phyloP scores from a whole-genome alignment of 2,329 filamentous ascomycete genomes.

The Microcyclospora pomicola region DNA sequence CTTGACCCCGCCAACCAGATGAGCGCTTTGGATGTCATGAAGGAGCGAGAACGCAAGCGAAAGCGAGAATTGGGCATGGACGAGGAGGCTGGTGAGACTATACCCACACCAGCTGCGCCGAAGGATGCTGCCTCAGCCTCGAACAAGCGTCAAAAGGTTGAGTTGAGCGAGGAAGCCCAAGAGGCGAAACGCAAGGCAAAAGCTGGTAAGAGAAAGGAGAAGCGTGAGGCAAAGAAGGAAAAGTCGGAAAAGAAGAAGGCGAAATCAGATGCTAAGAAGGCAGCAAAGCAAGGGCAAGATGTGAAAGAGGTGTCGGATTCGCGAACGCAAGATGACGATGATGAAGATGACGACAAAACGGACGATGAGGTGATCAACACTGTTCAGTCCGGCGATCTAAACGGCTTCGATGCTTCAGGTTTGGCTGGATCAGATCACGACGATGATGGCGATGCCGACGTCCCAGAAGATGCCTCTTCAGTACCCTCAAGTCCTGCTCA shows the following conservation, averaged over 20 bases:
- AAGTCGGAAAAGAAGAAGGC: slow-evolving; percentile 26
- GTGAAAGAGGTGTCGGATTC: slow-evolving; percentile 9
- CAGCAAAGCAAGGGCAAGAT: slow-evolving; percentile 17
- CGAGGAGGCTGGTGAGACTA: slow-evolving; percentile 21
- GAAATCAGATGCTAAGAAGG: slow-evolving; percentile 27
- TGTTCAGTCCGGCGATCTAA: slow-evolving; percentile 12
- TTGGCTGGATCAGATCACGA: slow-evolving; percentile 9
- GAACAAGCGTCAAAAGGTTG: slow-evolving; percentile 31
- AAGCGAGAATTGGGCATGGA: slow-evolving; percentile 52
- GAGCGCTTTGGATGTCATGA: slow-evolving; percentile 85
- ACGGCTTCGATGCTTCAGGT: slow-evolving; percentile 19
- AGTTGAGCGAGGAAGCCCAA: slow-evolving; percentile 9
- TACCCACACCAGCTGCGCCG: slow-evolving; percentile 11
- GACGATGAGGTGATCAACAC: slow-evolving; percentile 9
- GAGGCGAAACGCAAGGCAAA: slow-evolving; percentile 22
- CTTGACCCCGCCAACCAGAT: slow-evolving; percentile 83
- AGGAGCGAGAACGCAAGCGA: slow-evolving; percentile 65
- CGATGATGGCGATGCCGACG: slow-evolving; percentile 15
- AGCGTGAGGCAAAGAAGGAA: slow-evolving; percentile 33
- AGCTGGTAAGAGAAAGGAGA: slow-evolving; percentile 30
- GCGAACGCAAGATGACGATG: slow-evolving; percentile 11
- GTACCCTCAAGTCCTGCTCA: slow-evolving; percentile 24
- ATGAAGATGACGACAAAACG: slow-evolving; percentile 11
- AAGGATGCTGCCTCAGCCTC: slow-evolving; percentile 24
- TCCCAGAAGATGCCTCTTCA: slow-evolving; percentile 20